phyloP scores from a whole-genome alignment of 1,284 basidiomycete species.

The Puccinia novopanici region DNA sequence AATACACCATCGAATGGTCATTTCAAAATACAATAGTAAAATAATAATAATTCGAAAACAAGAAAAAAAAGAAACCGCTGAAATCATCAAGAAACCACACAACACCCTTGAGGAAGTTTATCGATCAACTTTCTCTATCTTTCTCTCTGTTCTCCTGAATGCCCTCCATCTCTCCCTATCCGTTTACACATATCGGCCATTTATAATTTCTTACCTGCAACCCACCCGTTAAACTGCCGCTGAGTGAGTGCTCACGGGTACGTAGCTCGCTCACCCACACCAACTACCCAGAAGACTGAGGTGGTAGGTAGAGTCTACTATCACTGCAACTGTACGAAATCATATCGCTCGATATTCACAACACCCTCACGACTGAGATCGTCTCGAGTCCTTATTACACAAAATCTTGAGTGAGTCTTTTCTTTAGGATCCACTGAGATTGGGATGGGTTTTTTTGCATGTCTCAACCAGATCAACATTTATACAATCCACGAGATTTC shows the following conservation, averaged over 20 bases:
- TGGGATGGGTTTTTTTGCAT: not conserved
- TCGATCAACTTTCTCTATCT: slow-evolving; percentile 6
- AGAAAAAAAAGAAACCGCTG: not conserved
- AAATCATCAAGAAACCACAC: not conserved
- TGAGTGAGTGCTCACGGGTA: not conserved
- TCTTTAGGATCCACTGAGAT: not conserved
- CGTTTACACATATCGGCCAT: not conserved
- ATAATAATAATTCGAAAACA: not conserved
- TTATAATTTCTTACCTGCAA: too few species aligned
- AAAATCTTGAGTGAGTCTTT: not conserved
- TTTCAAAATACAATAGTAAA: not conserved
- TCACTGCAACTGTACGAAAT: not conserved
- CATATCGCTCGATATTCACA: not conserved
- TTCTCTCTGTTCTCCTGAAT: slow-evolving; percentile 12
- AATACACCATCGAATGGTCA: not conserved
- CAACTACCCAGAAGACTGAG: too few species aligned
- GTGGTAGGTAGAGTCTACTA: not conserved
- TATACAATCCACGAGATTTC: not conserved
- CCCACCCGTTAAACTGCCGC: not conserved
- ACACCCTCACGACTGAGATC: not conserved
- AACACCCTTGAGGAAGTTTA: slow-evolving; percentile 7
- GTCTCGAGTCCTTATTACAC: not conserved
- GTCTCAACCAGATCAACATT: not conserved
- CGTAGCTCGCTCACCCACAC: too few species aligned
- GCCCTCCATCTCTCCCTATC: not conserved